Evolutionary conservation across 176 grass and related monocot genomes (phyloP).

Genomic region (Secale cereale): DNA sequence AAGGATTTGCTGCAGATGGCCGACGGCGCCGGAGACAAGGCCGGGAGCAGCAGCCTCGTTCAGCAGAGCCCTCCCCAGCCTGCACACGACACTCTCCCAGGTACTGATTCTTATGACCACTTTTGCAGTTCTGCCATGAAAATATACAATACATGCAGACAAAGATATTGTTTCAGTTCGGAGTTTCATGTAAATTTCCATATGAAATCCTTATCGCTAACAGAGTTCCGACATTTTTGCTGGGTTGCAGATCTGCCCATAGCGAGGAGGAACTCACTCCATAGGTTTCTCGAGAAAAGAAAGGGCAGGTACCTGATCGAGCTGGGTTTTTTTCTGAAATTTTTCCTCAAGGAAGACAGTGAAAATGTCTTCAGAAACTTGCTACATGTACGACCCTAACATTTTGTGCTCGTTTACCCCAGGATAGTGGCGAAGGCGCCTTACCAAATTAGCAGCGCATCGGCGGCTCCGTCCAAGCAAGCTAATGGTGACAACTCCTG

Average conservation of each 20-base stretch:
- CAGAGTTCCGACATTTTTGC: background rate
- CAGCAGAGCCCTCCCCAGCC: background rate
- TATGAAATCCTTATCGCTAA: background rate
- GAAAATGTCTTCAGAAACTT: background rate
- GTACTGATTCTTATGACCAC: background rate
- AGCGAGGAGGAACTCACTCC: constrained; percentile 8
- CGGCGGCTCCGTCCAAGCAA: constrained; percentile 21
- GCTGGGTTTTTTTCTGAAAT: background rate
- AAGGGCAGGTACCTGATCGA: constrained; percentile 51
- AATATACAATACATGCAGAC: background rate
- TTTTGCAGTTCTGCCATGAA: background rate
- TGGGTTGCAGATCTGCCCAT: background rate
- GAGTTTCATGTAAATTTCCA: background rate
- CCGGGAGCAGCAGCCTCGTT: background rate
- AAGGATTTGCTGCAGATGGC: constrained; percentile 45
- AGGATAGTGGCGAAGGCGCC: constrained; percentile 46
- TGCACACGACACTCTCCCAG: constrained; percentile 18
- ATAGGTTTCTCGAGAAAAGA: constrained; percentile 67
- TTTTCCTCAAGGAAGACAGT: background rate
- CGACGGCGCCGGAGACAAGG: background rate
- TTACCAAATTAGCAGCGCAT: constrained; percentile 27
- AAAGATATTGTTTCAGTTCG: background rate
- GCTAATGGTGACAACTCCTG: constrained; percentile 21
- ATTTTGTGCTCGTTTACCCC: background rate
- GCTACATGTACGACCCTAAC: background rate